These are phyloP conservation scores for Picea sitchensis DNA, from an alignment of 75 land plant genomes.

Conservation along the genomic window DNA sequence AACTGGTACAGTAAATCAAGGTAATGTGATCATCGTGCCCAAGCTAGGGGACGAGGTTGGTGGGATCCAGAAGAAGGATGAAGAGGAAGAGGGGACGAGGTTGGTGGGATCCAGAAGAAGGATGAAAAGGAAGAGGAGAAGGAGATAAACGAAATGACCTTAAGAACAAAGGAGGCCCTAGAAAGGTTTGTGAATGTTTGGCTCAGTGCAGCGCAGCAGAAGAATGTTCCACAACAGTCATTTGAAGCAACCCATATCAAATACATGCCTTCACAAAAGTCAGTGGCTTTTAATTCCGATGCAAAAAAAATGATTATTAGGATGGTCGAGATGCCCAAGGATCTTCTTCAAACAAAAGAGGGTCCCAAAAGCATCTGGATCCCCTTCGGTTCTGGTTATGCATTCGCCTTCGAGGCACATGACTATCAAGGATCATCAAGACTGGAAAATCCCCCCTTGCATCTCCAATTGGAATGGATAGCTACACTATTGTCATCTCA, in stretches of 20 bases:
- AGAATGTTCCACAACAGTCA: constrained; percentile 65
- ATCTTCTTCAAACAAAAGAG: constrained; percentile 94
- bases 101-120: too few species aligned
- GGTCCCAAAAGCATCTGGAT: constrained; percentile 86
- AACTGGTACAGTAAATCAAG: too few species aligned
- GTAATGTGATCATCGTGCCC: constrained; percentile 28
- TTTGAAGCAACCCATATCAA: constrained; percentile 66
- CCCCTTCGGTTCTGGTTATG: constrained; percentile 90
- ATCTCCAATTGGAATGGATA: constrained; percentile 90
- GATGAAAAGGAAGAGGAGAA: constrained; percentile 7
- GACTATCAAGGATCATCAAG: constrained; percentile 94
- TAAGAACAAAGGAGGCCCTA: constrained; percentile 70
- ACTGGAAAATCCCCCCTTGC: constrained; percentile 96
- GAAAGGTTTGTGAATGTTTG: constrained; percentile 86
- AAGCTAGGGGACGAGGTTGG: constrained; percentile 42
- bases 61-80: constrained; percentile 20
- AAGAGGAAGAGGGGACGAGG: constrained; percentile 15
- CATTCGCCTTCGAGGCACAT: constrained; percentile 92
- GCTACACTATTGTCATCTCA: constrained; percentile 54
- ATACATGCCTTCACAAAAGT: constrained; percentile 86
- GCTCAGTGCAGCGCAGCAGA: constrained; percentile 90
- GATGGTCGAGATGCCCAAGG: constrained; percentile 91
- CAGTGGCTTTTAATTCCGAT: constrained; percentile 81
- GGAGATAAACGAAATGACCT: constrained; percentile 65
- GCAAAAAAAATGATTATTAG: constrained; percentile 86